Conservation (phyloP, 768 basidiomycete species). For the Podaxis sp. region DNA sequence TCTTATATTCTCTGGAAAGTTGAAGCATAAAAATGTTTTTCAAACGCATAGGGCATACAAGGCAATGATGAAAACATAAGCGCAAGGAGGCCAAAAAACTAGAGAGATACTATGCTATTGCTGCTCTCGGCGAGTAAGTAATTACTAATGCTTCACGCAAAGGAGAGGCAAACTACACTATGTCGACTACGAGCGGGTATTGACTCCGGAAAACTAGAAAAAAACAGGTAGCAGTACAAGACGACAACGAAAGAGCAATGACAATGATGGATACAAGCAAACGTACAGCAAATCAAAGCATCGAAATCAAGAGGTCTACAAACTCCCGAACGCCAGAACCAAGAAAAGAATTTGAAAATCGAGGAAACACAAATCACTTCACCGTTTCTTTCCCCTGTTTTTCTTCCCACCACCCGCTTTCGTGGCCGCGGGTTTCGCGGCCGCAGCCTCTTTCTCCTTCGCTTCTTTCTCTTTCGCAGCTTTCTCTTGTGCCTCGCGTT, state of each 20-base stretch:
- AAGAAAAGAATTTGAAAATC: background rate
- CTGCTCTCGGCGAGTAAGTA: background rate
- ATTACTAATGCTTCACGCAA: background rate
- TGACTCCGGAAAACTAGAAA: background rate
- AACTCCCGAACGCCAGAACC: background rate
- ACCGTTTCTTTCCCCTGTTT: conserved; percentile 8
- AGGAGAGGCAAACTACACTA: background rate
- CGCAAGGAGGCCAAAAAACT: background rate
- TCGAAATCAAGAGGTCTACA: background rate
- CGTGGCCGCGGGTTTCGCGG: background rate
- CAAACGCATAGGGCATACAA: background rate
- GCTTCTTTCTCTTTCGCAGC: conserved; percentile 18
- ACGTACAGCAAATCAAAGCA: background rate
- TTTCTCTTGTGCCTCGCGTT: conserved; percentile 4
- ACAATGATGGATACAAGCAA: background rate
- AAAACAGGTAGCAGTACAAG: background rate
- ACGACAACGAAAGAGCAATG: background rate
- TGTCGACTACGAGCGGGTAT: background rate
- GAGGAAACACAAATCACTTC: background rate
- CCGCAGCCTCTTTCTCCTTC: conserved; percentile 19
- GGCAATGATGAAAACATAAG: background rate
- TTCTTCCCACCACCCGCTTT: conserved; percentile 11
- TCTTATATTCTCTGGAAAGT: background rate
- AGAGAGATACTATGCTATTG: background rate
- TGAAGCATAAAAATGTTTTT: background rate